Base-by-base conservation (phyloP, 1,139 yeast species). In the Yamadazyma conglobata region DNA sequence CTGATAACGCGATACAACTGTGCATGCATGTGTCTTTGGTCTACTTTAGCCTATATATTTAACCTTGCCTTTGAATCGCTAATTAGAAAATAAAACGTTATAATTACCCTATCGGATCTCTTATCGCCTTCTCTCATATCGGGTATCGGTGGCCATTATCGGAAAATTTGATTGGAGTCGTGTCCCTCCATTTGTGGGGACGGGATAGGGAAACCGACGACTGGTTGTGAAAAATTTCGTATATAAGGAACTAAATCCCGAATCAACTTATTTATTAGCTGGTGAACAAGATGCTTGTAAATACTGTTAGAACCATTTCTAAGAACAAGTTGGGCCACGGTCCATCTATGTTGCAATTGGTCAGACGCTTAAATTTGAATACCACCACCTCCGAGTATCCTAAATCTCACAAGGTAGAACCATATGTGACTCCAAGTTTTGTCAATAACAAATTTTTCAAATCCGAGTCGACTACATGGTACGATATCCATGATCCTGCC, bases 401-500 rank as follows among this genome's bases (percentile, higher is more conserved):
- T 48, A 64, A 68, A 28, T 54, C 58, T 28, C 84, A 77, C 51
- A 52, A 58, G 19, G 60, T 58, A 21, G 64, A 60, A 46, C 74
- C 79, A 14, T 68, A 64, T 34, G 50, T 66, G 35, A 78, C 85
- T 12, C 79, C 79, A 32, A 60, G 67, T 34, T 82, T 77, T 50
- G 53, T 75, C 44, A 67, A 81, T 54, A 80, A 80, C 54, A 50
- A 78, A 58, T 65, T 75, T 36, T 60, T 77, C 44, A 69, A 76
- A 44, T 74, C 83, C 19, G 68, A 64, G 26, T 60, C 86, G 10
- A 46, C 54, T 13, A 68, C 70, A 43, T 82, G 88, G 88, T 77
- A 70, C 50, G 88, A 81, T 38, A 69, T 83, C 35, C 80, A 72
- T 50, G 91, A 82, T 52, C 91, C 91, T 10, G 85, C 91, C 32